Base-by-base conservation (phyloP, 305 asterid genomes). In the Striga hermonthica region DNA sequence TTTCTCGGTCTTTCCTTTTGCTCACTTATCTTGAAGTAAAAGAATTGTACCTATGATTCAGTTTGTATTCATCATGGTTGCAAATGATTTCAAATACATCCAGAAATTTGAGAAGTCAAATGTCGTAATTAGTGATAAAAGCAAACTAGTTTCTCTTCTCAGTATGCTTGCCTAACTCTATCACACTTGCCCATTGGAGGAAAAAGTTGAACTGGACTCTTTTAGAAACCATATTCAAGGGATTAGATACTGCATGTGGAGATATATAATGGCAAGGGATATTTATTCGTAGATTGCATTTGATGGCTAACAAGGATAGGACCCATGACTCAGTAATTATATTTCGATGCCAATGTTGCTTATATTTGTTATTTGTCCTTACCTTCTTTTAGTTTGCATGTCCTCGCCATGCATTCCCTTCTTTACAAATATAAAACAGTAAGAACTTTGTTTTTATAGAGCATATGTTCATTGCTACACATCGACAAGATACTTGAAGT, bases 401-500 rank as follows among this genome's bases (percentile, higher is more conserved):
- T 68, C 44, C 64, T 41, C 39, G 6, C 60, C 64, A 48, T 44
- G 15, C 49, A 37, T 49, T 45, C 45, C 43, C 45, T 52, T 54
- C 57, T 70, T 60, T 67, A 37, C 41, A 68, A 53, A 58, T 66
- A 13, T 50, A 57, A n/a, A 34, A 16, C n/a, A 47, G 66, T 14
- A 9, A 53, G 40, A 60, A 39, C 68, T 69, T 77, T 76, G 41
- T 71, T 74, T 72, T 74, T 73, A 50, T 70, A 92, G 98, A 92
- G 96, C 84, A 81, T 87, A 66, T 76, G 90, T 66, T 80, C 97
- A 35, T 83, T 92, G 75, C 80, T 92, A 82, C 97, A 92, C 77
- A 79, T 92, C 83, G 83, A 81, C 85, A 87, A 84, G 79, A 87
- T 92, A 74, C 87, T 92, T 76, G 96, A 90, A 84, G 96, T 92